Conservation (phyloP, 1,284 basidiomycete species). For the Apiotrichum porosum region DNA sequence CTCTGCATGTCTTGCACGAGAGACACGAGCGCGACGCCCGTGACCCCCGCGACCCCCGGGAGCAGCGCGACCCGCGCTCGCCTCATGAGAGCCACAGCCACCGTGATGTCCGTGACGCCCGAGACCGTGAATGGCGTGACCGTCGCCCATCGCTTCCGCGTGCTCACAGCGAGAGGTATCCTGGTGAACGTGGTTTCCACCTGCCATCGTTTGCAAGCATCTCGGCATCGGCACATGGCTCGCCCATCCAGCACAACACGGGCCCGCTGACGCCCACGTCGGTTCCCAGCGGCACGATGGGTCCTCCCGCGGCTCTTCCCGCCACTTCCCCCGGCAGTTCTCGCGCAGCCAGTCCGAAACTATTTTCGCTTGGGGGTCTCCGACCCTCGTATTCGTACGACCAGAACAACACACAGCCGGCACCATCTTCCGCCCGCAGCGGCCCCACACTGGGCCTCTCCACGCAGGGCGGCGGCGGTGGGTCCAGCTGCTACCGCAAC, state of each 20-base stretch:
- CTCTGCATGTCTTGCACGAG: conserved; percentile 16
- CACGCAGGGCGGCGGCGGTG: background rate
- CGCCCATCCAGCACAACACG: background rate
- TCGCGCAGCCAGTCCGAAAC: conserved; percentile 6
- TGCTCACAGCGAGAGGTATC: conserved; percentile 14
- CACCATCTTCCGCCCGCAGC: background rate
- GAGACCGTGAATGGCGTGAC: conserved; percentile 8
- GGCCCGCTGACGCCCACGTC: conserved; percentile 12
- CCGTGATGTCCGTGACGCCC: conserved; percentile 1
- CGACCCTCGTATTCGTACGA: conserved; percentile 16
- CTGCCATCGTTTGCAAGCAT: conserved; percentile 12
- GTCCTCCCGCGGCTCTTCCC: conserved; percentile 6
- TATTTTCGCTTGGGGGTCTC: conserved; percentile 4
- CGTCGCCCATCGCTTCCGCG: conserved; percentile 9
- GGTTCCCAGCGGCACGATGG: conserved; percentile 8
- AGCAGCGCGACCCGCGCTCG: too few relatives aligned
- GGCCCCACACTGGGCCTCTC: background rate
- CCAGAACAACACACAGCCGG: background rate
- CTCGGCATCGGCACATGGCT: conserved; percentile 1
- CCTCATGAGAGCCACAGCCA: too few relatives aligned
- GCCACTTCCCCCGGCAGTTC: conserved; percentile 8
- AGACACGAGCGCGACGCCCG: conserved; percentile 2
- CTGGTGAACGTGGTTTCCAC: conserved; percentile 3
- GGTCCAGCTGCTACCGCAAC: conserved; percentile 1
- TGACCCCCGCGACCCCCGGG: too few relatives aligned